Base-by-base conservation (phyloP, 768 basidiomycete species). In the Lyophyllum shimeji region DNA sequence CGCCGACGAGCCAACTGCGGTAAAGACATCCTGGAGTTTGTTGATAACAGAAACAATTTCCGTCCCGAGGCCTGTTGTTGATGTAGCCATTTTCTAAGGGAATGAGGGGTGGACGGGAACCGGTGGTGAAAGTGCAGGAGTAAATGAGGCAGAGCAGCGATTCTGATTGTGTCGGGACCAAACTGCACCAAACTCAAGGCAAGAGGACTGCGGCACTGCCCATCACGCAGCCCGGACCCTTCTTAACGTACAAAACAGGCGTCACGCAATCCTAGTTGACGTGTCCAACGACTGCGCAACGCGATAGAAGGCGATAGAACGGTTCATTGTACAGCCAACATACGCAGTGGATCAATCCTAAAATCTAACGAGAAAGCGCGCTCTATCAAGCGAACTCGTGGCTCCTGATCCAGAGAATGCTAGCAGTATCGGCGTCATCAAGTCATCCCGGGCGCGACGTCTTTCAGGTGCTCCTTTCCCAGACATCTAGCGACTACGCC, bases 1-100 rank as follows among this genome's bases (percentile, higher is more conserved):
- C 52, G 86, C 85, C 47, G 82, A 85, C 21, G 87, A 83, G 64
- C 92, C 92, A 59, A 94, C 87, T 17, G 92, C 85, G 34, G 84
- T 81, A 72, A 94, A 94, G 61, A 93, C 92, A 77, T 94, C 92
- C 71, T 94, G 92, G 44, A 94, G 87, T 67, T 90, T 94, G 81
- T 94, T 94, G 67, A 94, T 77, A 50, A 90, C 82, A 31, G 76
- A 69, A 52, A 94, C 91, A 59, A 94, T 90, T 68, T 94, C 92
- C 61, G 82, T 77, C 52, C 92, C 92, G 62, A 94, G 84, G 52
- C 88, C 85, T 52, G 83, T 69, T 48, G 84, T 77, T 46, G 81
- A 72, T 42, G 85, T 78, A 37, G 85, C 76, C 76, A 80, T 81
- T 64, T 66, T 72, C 62, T 73, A 67, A 34, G 49, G 57, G 60